These are phyloP conservation scores for Xylariales sp. DNA, from an alignment of 2,329 filamentous ascomycete genomes.

Conservation along the genomic window DNA sequence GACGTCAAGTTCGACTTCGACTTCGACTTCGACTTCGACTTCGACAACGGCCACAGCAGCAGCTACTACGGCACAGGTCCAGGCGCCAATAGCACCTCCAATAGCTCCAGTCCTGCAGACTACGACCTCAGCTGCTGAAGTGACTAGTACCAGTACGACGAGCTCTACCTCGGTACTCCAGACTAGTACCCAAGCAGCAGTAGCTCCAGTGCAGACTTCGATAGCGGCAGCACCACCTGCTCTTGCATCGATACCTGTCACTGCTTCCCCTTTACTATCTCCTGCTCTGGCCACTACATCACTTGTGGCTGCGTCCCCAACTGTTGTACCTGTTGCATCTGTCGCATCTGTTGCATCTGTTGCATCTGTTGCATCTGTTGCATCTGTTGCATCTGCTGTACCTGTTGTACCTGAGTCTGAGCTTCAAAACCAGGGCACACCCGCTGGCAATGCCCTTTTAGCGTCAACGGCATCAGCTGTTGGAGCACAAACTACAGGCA, in stretches of 20 bases:
- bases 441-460: constrained; percentile 13
- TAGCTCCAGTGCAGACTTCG: constrained; percentile 8
- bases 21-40: constrained; percentile 11
- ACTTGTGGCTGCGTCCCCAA: constrained; percentile 7
- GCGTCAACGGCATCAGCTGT: constrained; percentile 4
- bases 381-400: too few relatives aligned
- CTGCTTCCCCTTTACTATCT: not conserved
- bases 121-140: constrained; percentile 10
- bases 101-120: constrained; percentile 2
- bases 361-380: too few relatives aligned
- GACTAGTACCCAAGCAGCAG: constrained; percentile 16
- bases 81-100: not conserved
- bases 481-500: not conserved
- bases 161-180: constrained; percentile 24
- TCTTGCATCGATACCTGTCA: not conserved
- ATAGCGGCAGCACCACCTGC: constrained; percentile 6
- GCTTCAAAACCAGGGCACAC: constrained; percentile 7
- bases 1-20: constrained; percentile 1
- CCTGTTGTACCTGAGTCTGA: constrained; percentile 12
- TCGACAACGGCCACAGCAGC: constrained; percentile 27
- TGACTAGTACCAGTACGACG: constrained; percentile 32
- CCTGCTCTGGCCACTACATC: constrained; percentile 1
- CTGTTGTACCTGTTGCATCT: too few relatives aligned
- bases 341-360: too few relatives aligned
- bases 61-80: constrained; percentile 2